Percentiles rank a stretch among this genome's conserved stretches.
Conservation (phyloP, 495 filamentous ascomycete genomes). For the Podospora pseudocomata region DNA sequence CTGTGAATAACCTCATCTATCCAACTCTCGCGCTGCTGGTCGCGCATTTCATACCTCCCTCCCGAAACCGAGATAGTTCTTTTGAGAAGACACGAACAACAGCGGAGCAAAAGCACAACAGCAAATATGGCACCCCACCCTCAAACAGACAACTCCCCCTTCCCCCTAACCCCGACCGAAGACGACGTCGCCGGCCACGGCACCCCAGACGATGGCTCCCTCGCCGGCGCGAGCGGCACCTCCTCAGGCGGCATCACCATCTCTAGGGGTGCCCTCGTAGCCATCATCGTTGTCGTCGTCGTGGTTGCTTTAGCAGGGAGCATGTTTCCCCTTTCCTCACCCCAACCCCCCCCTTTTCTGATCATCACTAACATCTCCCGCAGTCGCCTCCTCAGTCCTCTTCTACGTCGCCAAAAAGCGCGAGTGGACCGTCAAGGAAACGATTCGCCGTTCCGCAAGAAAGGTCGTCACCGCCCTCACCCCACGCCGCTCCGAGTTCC, state of each 20-base stretch:
- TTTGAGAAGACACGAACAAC: not conserved
- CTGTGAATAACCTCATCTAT: slow-evolving; percentile 2
- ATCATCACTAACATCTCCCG: not conserved
- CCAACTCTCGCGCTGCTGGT: slow-evolving; percentile 17
- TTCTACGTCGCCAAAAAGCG: slow-evolving; percentile 57
- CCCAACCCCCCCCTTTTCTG: not conserved
- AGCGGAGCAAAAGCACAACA: not conserved
- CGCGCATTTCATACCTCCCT: not conserved
- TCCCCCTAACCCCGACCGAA: not conserved
- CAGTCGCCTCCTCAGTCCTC: slow-evolving; percentile 47
- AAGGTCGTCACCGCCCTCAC: slow-evolving; percentile 53
- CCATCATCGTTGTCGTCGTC: slow-evolving; percentile 59
- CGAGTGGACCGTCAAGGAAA: slow-evolving; percentile 54
- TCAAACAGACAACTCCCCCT: not conserved
- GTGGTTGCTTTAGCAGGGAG: slow-evolving; percentile 56
- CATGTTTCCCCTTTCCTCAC: slow-evolving; percentile 27
- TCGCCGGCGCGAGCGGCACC: slow-evolving; percentile 54
- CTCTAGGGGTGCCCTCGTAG: slow-evolving; percentile 57
- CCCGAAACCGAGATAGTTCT: not conserved
- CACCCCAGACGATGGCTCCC: slow-evolving; percentile 5
- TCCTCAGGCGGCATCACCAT: slow-evolving; percentile 49
- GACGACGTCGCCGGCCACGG: slow-evolving; percentile 6
- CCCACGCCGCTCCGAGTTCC: slow-evolving; percentile 52
- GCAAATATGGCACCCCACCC: slow-evolving; percentile 4
- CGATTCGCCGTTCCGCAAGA: slow-evolving; percentile 49